phyloP scores from a whole-genome alignment of 495 filamentous ascomycete genomes.

The Penicillium argentinense region DNA sequence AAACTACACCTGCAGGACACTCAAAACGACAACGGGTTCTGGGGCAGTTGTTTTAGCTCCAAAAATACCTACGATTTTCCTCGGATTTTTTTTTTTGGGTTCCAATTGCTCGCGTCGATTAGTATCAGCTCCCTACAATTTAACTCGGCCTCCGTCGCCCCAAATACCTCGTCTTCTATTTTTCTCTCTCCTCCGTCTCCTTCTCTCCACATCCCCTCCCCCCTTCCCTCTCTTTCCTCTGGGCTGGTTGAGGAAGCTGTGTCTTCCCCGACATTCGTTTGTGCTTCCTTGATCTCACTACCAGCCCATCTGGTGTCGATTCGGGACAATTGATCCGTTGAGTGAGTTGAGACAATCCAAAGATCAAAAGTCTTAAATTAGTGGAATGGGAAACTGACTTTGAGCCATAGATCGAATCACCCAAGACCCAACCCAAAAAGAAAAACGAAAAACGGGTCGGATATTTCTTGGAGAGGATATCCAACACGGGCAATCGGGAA shows the following conservation, averaged over 20 bases:
- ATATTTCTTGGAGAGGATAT: not conserved
- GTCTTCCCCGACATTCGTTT: constrained; percentile 30
- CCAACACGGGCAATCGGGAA: no score
- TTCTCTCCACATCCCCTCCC: constrained; percentile 15
- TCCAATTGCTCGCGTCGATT: constrained; percentile 6
- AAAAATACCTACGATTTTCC: not conserved
- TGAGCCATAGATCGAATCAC: no score
- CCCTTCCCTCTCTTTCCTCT: constrained; percentile 12
- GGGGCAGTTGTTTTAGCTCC: constrained; percentile 20
- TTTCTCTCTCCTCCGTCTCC: constrained; percentile 13
- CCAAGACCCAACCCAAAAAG: no score
- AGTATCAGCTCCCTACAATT: constrained; percentile 5
- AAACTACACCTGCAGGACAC: constrained; percentile 35
- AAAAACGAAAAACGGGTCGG: not conserved
- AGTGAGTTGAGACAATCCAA: no score
- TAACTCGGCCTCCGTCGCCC: constrained; percentile 2
- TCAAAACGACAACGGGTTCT: constrained; percentile 32
- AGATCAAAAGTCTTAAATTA: no score
- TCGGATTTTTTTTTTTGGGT: constrained; percentile 7
- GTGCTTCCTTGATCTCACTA: constrained; percentile 6
- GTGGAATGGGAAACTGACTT: no score
- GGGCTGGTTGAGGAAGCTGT: constrained; percentile 26
- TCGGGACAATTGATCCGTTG: constrained; percentile 10
- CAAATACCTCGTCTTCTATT: constrained; percentile 7
- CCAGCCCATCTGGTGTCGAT: constrained; percentile 13